Evolutionary conservation across 768 basidiomycete genomes (phyloP), one percentile per base, ranked within the genome.

Genomic region (Arthromyces matolae): DNA sequence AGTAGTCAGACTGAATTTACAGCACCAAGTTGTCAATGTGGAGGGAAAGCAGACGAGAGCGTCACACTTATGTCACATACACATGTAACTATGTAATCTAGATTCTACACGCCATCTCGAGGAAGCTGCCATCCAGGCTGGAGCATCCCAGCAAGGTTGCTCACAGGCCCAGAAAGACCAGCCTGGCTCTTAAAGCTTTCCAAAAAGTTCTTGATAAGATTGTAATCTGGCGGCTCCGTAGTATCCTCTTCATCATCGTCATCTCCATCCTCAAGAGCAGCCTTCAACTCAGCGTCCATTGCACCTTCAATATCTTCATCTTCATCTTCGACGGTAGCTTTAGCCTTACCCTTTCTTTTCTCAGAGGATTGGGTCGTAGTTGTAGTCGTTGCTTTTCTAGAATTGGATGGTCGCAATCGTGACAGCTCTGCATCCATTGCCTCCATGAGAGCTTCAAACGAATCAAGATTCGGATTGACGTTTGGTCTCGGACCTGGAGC

Each of bases 401-500:
- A 60, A 34, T 31, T 52, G 28, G 69, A 59, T n/a, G n/a, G n/a
- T 23, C 70, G 73, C 36, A 69, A 63, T 13, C 73, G 78, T 16
- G 71, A 72, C 24, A 99, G 73, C 56, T 96, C 89, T 14, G 71
- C 78, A 56, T 99, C 96, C 85, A 98, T 90, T 2, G 93, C 93
- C 60, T 81, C 79, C 96, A 98, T 98, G 25, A 98, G 90, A 1
- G 87, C 80, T 61, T 99, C 96, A 53, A 99, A 98, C 0, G 93
- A 93, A 63, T 94, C 80, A 18, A 98, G 74, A 38, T 84, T 80
- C 3, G 83, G 79, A 63, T 93, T 88, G 6, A 67, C 63, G 44
- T 69, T 72, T 10, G 72, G 71, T 16, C 67, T 68, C 13, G 70
- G 65, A 3, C 67, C 71, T 25, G 68, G 53, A n/a, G 51, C 55